phyloP scores from a whole-genome alignment of 495 filamentous ascomycete species.

The Aspergillus bertholletiae region DNA sequence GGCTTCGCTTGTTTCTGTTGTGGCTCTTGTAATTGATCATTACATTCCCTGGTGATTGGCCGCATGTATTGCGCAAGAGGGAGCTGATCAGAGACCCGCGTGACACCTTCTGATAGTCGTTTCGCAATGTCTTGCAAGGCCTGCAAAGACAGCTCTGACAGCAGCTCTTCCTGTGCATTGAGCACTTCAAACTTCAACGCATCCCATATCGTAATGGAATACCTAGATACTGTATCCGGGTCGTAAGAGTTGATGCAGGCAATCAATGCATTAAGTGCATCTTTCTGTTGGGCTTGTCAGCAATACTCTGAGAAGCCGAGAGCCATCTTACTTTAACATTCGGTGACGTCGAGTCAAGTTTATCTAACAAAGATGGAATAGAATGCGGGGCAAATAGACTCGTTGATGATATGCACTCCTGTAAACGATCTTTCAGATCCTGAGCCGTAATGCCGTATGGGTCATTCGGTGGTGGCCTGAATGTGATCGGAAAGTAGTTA shows the following conservation, averaged over 20 bases:
- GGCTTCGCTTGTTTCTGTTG: constrained; percentile 74
- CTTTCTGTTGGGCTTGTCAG: constrained; percentile 51
- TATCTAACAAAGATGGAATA: constrained; percentile 68
- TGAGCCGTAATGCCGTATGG: constrained; percentile 73
- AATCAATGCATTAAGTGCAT: constrained; percentile 64
- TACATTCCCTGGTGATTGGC: constrained; percentile 66
- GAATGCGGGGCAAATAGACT: constrained; percentile 64
- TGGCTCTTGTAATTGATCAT: constrained; percentile 69
- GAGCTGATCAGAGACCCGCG: constrained; percentile 42
- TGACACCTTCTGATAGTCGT: constrained; percentile 52
- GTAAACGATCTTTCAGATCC: constrained; percentile 65
- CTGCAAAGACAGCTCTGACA: constrained; percentile 58
- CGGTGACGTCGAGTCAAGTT: constrained; percentile 70
- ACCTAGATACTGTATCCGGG: constrained; percentile 59
- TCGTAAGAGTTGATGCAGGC: constrained; percentile 61
- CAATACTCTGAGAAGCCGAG: not conserved
- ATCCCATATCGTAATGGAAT: constrained; percentile 69
- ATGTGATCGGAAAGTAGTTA: constrained; percentile 78
- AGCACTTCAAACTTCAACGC: constrained; percentile 74
- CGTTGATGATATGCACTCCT: constrained; percentile 68
- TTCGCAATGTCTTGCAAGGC: constrained; percentile 53
- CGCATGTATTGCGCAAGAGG: constrained; percentile 60
- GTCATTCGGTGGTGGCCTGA: constrained; percentile 70
- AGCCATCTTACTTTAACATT: constrained; percentile 60
- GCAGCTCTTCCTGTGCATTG: constrained; percentile 67